Evolutionary conservation across 78 protist genomes (phyloP).

Genomic region (Monosiga brevicollis): DNA sequence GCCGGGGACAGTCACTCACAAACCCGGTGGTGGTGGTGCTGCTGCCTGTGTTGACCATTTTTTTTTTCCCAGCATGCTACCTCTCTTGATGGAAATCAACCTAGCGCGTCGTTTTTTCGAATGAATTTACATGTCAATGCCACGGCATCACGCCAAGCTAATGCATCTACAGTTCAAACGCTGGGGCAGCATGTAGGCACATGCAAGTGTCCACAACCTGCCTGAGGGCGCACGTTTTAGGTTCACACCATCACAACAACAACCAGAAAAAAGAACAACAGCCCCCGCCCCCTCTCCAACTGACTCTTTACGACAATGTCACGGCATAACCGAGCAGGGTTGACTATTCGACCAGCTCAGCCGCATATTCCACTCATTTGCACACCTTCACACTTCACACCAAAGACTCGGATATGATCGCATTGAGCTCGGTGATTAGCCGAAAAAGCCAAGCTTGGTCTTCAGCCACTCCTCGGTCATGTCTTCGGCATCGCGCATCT

Average conservation of each 20-base stretch:
- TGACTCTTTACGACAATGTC: not conserved
- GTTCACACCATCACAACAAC: not conserved
- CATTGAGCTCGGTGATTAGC: no score
- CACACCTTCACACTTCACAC: no score
- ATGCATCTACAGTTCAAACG: not conserved
- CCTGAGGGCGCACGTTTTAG: not conserved
- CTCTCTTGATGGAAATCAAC: not conserved
- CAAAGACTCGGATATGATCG: no score
- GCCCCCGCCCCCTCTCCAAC: no score
- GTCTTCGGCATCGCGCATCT: conserved; percentile 19
- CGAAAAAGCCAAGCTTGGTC: conserved; percentile 47
- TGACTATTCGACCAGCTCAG: no score
- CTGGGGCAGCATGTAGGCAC: not conserved
- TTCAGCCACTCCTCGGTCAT: conserved; percentile 50
- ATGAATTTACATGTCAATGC: not conserved
- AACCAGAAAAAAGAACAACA: no score
- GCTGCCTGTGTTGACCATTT: not conserved
- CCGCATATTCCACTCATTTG: no score
- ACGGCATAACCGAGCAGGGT: no score
- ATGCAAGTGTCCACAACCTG: not conserved
- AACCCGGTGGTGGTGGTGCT: no score
- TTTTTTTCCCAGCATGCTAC: not conserved
- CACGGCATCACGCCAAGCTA: not conserved
- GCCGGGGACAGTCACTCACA: no score
- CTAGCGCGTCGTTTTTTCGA: not conserved